Percentiles rank a stretch among this genome's conserved stretches.
These are phyloP conservation scores for Eucalyptus globulus DNA, from an alignment of 345 rosid genomes.

Conservation along the genomic window DNA sequence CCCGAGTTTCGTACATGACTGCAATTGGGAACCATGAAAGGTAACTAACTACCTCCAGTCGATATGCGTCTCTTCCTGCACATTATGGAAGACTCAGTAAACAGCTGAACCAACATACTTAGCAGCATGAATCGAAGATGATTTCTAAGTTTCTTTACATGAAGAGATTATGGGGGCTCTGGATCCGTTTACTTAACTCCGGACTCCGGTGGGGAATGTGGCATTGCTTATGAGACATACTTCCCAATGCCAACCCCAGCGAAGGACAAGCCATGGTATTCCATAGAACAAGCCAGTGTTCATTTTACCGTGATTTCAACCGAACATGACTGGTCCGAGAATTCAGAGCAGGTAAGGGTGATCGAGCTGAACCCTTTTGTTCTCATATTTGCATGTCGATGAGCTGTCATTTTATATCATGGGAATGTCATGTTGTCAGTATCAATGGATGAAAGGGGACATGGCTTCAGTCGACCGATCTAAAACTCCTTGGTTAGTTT, in stretches of 20 bases:
- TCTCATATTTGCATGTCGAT: neutral
- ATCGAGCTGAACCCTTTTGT: neutral
- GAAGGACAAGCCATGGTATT: conserved; percentile 67
- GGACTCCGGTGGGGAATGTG: conserved; percentile 75
- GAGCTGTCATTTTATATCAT: neutral
- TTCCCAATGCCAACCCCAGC: conserved; percentile 58
- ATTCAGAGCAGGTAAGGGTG: conserved; percentile 44
- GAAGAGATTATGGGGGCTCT: conserved; percentile 35
- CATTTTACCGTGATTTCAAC: conserved; percentile 61
- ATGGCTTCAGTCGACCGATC: conserved; percentile 47
- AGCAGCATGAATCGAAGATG: neutral
- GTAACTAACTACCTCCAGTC: neutral
- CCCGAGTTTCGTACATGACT: conserved; percentile 59
- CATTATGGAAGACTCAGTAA: neutral
- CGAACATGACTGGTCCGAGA: conserved; percentile 31
- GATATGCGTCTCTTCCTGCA: neutral
- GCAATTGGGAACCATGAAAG: conserved; percentile 74
- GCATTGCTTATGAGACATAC: conserved; percentile 54
- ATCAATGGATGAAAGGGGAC: conserved; percentile 45
- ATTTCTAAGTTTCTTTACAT: neutral
- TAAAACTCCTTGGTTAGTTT: conserved; percentile 55
- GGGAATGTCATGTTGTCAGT: conserved; percentile 1
- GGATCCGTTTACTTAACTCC: conserved; percentile 25
- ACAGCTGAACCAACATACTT: neutral
- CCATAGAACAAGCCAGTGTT: conserved; percentile 42